Conservation (phyloP, 306 rosid species). For the Mucuna pruriens region DNA sequence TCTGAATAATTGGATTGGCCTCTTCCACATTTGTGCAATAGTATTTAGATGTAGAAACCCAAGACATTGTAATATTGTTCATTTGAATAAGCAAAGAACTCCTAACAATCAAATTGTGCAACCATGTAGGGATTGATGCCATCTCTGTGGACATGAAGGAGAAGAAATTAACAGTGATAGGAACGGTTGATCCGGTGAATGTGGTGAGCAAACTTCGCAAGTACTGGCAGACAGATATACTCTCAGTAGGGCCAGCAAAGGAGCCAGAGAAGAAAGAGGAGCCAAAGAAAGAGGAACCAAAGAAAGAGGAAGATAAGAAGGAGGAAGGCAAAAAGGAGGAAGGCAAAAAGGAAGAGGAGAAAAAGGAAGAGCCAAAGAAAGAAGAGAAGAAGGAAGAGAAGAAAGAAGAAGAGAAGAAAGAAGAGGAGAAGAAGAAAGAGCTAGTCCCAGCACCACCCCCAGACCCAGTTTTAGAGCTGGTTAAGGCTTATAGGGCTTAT, state of each 20-base stretch:
- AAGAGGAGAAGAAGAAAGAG: constrained; percentile 60
- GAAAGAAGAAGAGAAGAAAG: constrained; percentile 50
- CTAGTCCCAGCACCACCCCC: constrained; percentile 57
- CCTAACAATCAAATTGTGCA: background rate
- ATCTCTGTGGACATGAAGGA: constrained; percentile 93
- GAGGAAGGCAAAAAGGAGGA: constrained; percentile 44
- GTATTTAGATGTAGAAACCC: background rate
- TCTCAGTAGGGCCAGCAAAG: constrained; percentile 83
- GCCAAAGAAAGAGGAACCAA: constrained; percentile 69
- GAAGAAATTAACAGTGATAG: constrained; percentile 80
- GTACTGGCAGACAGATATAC: constrained; percentile 64
- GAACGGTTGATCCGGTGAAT: constrained; percentile 78
- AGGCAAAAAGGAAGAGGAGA: constrained; percentile 51
- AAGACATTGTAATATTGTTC: background rate
- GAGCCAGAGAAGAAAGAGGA: constrained; percentile 95
- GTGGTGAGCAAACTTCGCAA: constrained; percentile 85
- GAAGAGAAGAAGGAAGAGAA: constrained; percentile 58
- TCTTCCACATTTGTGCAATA: background rate
- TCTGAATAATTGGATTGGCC: background rate
- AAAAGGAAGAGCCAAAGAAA: constrained; percentile 56
- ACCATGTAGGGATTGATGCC: constrained; percentile 78
- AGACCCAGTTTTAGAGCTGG: constrained; percentile 71
- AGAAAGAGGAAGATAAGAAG: constrained; percentile 54
- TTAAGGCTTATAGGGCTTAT: constrained; percentile 73
- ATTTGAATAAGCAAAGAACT: background rate